Conservation (phyloP, 2,329 filamentous ascomycete species). For the Aspergillus sp. region DNA sequence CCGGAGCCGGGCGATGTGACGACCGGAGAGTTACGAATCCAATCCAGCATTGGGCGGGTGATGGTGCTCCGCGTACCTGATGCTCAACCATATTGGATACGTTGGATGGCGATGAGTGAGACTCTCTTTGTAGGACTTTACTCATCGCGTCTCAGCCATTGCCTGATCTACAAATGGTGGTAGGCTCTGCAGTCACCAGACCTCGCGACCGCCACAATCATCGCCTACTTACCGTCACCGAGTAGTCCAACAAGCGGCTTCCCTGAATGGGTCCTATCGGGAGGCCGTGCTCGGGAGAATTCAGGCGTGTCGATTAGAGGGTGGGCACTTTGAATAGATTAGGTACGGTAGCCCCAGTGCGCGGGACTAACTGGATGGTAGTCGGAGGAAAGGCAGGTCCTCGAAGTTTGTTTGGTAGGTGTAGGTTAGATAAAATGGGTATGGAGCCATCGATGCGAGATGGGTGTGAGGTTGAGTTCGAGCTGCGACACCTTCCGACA, state of each 20-base stretch:
- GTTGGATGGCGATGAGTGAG: background rate
- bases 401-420: background rate
- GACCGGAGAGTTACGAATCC: background rate
- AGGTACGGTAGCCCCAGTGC: background rate
- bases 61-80: background rate
- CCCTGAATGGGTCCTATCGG: constrained; percentile 1
- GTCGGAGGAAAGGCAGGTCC: background rate
- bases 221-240: no score
- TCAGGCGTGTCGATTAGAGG: constrained; percentile 21
- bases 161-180: background rate
- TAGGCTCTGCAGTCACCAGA: background rate
- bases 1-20: constrained; percentile 9
- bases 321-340: constrained; percentile 13
- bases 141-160: background rate
- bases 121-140: background rate
- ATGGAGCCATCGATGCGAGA: background rate
- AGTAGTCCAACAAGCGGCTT: background rate
- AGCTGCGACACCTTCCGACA: no score
- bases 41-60: background rate
- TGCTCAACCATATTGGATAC: background rate
- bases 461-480: background rate
- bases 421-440: background rate
- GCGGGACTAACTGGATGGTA: background rate
- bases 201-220: background rate
- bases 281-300: constrained; percentile 17